A percentile compares a stretch with the other conserved stretches of the same genome.
These are phyloP conservation scores for Teratosphaeria pseudoeucalypti DNA, from an alignment of 2,329 filamentous ascomycete species.

Conservation along the genomic window DNA sequence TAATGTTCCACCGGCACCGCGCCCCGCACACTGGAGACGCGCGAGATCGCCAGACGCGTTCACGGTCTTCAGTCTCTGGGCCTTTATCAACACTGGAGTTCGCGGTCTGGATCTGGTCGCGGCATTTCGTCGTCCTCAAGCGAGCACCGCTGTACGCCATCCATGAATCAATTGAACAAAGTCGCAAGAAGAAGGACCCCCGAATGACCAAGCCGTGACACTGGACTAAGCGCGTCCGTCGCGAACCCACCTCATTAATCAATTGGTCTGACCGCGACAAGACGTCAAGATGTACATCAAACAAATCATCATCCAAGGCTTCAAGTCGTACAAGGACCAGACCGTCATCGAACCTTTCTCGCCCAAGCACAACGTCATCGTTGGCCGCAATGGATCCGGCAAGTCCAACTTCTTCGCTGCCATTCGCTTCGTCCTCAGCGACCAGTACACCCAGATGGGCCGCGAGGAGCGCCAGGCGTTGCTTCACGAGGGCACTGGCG, in stretches of 20 bases:
- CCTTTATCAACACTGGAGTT: neutral
- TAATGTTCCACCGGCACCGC: neutral
- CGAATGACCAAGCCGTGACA: neutral
- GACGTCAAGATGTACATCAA: constrained; percentile 76
- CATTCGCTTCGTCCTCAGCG: constrained; percentile 94
- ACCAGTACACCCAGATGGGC: constrained; percentile 84
- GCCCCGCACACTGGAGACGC: neutral
- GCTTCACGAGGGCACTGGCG: constrained; percentile 95
- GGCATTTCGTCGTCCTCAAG: neutral
- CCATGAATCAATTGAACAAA: neutral
- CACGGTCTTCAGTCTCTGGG: neutral
- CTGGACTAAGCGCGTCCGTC: neutral
- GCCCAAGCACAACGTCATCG: constrained; percentile 93
- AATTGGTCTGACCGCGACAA: neutral
- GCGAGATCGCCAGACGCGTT: neutral
- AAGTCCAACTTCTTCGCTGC: constrained; percentile 99
- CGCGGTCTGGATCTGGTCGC: neutral
- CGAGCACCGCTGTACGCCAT: neutral
- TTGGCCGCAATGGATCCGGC: constrained; percentile 96
- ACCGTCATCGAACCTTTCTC: constrained; percentile 98
- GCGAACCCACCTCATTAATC: neutral
- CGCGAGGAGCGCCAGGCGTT: constrained; percentile 92
- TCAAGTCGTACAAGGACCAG: constrained; percentile 96
- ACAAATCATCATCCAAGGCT: constrained; percentile 99
- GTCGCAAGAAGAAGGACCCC: neutral